Conservation (phyloP, 75 land plant genomes). For the Azolla pinnata region DNA sequence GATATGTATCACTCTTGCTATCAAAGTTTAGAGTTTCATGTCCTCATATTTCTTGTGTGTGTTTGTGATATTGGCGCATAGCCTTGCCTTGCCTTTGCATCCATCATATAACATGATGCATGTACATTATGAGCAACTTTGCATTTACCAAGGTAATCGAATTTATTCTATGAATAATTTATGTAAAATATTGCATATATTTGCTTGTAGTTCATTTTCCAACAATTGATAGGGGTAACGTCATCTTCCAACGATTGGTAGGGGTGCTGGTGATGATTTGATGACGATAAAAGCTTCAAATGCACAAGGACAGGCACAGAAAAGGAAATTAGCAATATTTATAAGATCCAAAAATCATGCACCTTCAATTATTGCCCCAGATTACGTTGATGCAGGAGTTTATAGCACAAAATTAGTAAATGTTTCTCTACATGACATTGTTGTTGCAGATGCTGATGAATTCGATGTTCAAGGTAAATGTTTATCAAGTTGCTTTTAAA, state of each 20-base stretch:
- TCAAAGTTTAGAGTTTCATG: no score
- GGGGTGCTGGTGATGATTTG: constrained; percentile 1
- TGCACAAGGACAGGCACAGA: not conserved
- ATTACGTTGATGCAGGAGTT: not conserved
- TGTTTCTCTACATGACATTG: not conserved
- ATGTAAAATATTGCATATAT: no score
- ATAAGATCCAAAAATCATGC: not conserved
- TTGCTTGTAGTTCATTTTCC: no score
- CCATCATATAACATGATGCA: no score
- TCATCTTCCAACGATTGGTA: no score
- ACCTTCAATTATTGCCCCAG: not conserved
- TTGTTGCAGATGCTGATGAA: not conserved
- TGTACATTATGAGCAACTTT: no score
- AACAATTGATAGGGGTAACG: no score
- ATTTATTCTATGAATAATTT: not conserved
- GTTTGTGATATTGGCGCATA: no score
- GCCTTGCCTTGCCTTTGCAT: no score
- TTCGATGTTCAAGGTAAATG: not conserved
- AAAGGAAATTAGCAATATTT: not conserved
- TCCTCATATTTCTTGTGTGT: no score
- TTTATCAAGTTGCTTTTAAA: no score
- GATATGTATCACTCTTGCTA: no score
- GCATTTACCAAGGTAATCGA: not conserved
- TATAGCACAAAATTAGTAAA: not conserved
- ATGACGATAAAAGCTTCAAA: not conserved